These are phyloP conservation scores for Climacium dendroides DNA, from an alignment of 225 moss, liverwort and hornwort genomes.

Conservation along the genomic window DNA sequence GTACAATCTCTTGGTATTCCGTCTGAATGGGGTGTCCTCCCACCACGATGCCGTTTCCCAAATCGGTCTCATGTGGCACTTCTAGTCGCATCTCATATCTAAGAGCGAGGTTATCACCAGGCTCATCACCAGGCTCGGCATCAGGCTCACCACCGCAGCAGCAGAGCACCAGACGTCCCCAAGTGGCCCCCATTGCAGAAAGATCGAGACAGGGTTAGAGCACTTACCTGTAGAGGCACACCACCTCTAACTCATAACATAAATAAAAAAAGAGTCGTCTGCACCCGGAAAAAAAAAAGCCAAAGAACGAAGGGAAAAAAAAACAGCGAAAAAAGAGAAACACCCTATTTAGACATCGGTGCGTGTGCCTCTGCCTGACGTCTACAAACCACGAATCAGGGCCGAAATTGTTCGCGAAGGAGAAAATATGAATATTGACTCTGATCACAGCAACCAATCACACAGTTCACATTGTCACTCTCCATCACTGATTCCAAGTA, in stretches of 20 bases:
- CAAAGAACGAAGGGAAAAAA: neutral
- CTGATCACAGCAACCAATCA: neutral
- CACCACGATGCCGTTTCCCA: neutral
- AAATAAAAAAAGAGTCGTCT: neutral
- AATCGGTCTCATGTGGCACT: neutral
- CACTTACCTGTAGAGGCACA: neutral
- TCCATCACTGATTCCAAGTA: neutral
- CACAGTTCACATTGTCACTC: neutral
- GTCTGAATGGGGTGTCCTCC: neutral
- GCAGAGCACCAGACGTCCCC: neutral
- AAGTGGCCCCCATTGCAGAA: neutral
- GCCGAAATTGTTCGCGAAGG: neutral
- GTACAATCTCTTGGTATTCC: neutral
- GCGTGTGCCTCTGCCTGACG: neutral
- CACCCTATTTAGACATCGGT: neutral
- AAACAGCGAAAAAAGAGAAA: neutral
- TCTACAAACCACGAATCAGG: neutral
- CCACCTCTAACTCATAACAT: neutral
- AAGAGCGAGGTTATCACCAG: neutral
- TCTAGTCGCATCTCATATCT: neutral
- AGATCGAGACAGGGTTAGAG: neutral
- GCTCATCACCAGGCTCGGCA: too few relatives aligned
- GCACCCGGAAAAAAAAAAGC: neutral
- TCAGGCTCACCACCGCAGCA: neutral
- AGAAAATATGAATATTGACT: neutral